Base-by-base conservation (phyloP, 371 early-diverging fungal species). In the Syncephalastrum monosporum region DNA sequence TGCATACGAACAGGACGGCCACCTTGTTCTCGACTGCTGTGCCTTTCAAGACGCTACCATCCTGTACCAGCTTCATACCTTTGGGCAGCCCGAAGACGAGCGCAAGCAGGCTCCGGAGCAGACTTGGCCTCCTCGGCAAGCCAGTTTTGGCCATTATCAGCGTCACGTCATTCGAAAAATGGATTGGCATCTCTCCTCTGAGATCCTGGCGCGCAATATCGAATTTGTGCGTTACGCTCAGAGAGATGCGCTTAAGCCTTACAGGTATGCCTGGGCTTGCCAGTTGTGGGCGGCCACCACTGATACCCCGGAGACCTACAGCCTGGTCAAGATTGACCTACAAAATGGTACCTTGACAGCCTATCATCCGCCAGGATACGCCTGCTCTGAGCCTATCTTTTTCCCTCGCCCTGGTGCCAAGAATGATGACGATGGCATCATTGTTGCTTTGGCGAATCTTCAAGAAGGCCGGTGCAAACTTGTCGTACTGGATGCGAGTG, bases 341-440 rank as follows among this genome's bases (percentile, higher is more conserved):
- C 44, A 66, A 6, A 61, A 50, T 25, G 63, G 60, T 12, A 48
- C 8, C 55, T 53, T 14, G 23, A 56, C 23, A 38, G 12, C n/a
- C 23, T 33, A 42, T 53, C 14, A 48, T 54, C 45, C 67, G 47
- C 72, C 71, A 7, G 77, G 80, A 1, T 81, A 72, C 27, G 63
- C 69, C 3, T 85, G 84, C n/a, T 78, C 82, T 14, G 85, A 87
- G 45, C 87, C 88, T 0, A 79, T 88, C 23, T 86, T 88, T 72
- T 79, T 86, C 7, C 76, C 80, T 2, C 64, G 69, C 0, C 84
- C 86, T 0, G 56, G 50, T 5, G 71, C 56, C 3, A 59, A 29
- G 0, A 57, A 65, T 8, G 86, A 86, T 57, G 88, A 87, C 43
- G 85, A 88, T 50, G 87, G 87, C 41, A 82, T 84, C 3, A 48